phyloP scores from a whole-genome alignment of 257 asterid species.

The Osmanthus fragrans region DNA sequence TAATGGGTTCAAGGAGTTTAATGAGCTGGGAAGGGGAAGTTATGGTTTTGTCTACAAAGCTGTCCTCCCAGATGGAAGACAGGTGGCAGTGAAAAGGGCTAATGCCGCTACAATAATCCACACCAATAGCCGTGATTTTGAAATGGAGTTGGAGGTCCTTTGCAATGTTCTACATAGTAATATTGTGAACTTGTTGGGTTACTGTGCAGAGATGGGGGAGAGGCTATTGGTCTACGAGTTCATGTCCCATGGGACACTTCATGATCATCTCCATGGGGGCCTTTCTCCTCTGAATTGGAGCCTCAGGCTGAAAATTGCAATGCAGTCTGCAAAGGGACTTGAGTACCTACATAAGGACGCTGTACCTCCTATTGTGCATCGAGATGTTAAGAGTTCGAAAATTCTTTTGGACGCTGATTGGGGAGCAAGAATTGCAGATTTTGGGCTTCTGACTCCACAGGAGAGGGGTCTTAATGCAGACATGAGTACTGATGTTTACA shows the following conservation, averaged over 20 bases:
- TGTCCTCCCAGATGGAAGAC: constrained; percentile 76
- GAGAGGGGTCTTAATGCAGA: constrained; percentile 55
- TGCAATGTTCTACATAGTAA: constrained; percentile 72
- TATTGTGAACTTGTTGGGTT: constrained; percentile 85
- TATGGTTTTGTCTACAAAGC: constrained; percentile 94
- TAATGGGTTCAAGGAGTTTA: constrained; percentile 91
- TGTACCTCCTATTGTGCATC: constrained; percentile 82
- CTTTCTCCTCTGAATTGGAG: constrained; percentile 71
- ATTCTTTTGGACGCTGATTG: constrained; percentile 85
- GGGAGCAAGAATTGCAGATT: constrained; percentile 75
- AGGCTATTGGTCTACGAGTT: constrained; percentile 81
- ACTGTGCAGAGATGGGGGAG: constrained; percentile 97
- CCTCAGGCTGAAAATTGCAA: constrained; percentile 67
- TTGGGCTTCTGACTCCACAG: constrained; percentile 57
- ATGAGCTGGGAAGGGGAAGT: constrained; percentile 92
- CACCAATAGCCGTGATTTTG: constrained; percentile 78
- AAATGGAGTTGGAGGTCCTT: constrained; percentile 78
- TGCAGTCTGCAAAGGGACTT: constrained; percentile 86
- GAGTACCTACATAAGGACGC: constrained; percentile 77
- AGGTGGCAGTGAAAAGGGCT: constrained; percentile 90
- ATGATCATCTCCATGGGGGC: constrained; percentile 94
- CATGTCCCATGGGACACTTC: constrained; percentile 92
- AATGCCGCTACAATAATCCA: constrained; percentile 96
- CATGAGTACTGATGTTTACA: constrained; percentile 63
- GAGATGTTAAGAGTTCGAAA: constrained; percentile 77